Evolutionary conservation across 2,329 filamentous ascomycete genomes (phyloP), one percentile per base, ranked within the genome.

Genomic region (Raffaelea albimanens): DNA sequence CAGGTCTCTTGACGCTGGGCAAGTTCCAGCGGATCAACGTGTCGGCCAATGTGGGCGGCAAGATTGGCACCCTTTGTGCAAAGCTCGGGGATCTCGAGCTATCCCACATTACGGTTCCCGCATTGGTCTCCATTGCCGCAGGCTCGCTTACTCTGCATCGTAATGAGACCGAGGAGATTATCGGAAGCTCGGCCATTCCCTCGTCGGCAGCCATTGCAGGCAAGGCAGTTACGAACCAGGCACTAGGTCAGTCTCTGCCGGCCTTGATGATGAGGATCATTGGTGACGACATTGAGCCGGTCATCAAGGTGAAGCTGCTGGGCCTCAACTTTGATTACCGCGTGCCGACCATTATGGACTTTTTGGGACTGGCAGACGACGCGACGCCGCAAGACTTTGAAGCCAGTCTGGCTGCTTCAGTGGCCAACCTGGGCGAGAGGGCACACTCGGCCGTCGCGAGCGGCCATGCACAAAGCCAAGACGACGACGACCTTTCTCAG

Each of bases 231-330:
- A 13, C 7, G 25, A 29, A 23, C 10, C 8, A 13, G 4, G 3
- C 34, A 21, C 21, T 14, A 23, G 18, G 2, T 11, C n/a, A 29
- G 34, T 40, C 43, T 9, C 50, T 46, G 3, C 67, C 78, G 1
- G 87, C 90, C 53, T 63, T 97, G 46, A 95, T 95, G 82, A 79
- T 86, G 50, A 79, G 93, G 44, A 85, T 95, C 67, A 86, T 98
- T 54, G 88, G 88, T 0, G 90, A 97, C 60, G 91, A 97, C 61
- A 87, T 94, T 67, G 91, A 97, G 53, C 91, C 94, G 0, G 82
- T 87, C 7, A 71, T 96, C 55, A 95, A 94, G 61, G 63, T 96
- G 49, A 94, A 95, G 61, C 67, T 97, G 39, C 86, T 85, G 63
- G 89, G 95, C 52, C 56, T 95, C 4, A 83, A 81, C 50, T 64